These are phyloP conservation scores for Monosporascus sp. DNA, from an alignment of 2,329 filamentous ascomycete species.

Conservation along the genomic window DNA sequence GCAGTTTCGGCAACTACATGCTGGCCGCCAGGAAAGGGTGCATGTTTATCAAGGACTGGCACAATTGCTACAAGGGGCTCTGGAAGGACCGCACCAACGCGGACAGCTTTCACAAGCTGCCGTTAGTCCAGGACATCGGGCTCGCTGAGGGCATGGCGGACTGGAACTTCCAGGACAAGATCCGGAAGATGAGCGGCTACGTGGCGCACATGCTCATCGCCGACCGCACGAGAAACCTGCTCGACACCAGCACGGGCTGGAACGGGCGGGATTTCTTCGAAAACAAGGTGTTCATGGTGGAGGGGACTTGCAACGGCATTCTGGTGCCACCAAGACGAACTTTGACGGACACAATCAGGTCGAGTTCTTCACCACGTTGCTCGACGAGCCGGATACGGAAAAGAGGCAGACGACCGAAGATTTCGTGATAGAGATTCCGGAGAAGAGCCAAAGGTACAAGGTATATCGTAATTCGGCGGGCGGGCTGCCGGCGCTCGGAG, in stretches of 20 bases:
- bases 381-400: conserved; percentile 25
- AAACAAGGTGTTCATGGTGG: conserved; percentile 27
- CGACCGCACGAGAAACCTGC: conserved; percentile 28
- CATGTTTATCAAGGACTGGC: conserved; percentile 39
- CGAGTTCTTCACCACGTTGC: conserved; percentile 26
- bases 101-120: conserved; percentile 25
- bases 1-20: conserved; percentile 37
- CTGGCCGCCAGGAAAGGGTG: conserved; percentile 36
- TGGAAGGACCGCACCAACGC: conserved; percentile 31
- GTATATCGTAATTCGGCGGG: conserved; percentile 31
- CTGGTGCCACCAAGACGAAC: conserved; percentile 27
- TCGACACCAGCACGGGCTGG: conserved; percentile 25
- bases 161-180: conserved; percentile 13
- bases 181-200: conserved; percentile 30
- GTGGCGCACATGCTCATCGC: conserved; percentile 32
- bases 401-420: conserved; percentile 23
- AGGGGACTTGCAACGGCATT: conserved; percentile 27
- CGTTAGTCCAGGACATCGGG: conserved; percentile 27
- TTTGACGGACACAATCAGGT: conserved; percentile 24
- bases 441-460: conserved; percentile 32
- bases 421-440: conserved; percentile 29
- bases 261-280: conserved; percentile 29
- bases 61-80: conserved; percentile 30
- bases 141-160: conserved; percentile 25
- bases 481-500: conserved; percentile 25